Evolutionary conservation across 2,329 filamentous ascomycete genomes (phyloP).

Genomic region (Paraconiothyrium sp.): DNA sequence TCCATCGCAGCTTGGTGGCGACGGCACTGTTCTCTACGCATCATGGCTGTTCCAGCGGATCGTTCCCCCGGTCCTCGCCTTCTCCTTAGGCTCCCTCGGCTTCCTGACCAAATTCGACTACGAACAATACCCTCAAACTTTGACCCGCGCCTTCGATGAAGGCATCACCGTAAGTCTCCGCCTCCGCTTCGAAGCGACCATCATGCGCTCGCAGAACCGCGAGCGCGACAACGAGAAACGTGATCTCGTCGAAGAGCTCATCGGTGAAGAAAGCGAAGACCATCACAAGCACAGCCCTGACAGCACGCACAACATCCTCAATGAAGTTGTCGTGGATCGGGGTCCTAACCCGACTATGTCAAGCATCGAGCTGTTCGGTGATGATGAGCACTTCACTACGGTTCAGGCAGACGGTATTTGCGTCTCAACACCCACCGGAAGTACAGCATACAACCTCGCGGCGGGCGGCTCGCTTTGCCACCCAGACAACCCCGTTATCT

Average conservation of each 20-base stretch:
- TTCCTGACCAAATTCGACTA: slow-evolving; percentile 98
- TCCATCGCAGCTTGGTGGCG: slow-evolving; percentile 74
- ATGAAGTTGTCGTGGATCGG: slow-evolving; percentile 95
- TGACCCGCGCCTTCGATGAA: slow-evolving; percentile 77
- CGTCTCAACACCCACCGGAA: slow-evolving; percentile 92
- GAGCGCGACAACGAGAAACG: slow-evolving; percentile 48
- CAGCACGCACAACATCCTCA: slow-evolving; percentile 87
- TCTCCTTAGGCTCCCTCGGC: slow-evolving; percentile 88
- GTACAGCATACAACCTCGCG: slow-evolving; percentile 93
- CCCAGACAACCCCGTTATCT: slow-evolving; percentile 94
- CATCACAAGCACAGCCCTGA: slow-evolving; percentile 86
- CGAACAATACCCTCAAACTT: slow-evolving; percentile 72
- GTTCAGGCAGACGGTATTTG: slow-evolving; percentile 93
- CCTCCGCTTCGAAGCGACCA: slow-evolving; percentile 88
- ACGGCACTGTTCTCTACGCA: slow-evolving; percentile 96
- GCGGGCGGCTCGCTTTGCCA: slow-evolving; percentile 96
- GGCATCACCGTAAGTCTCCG: slow-evolving; percentile 90
- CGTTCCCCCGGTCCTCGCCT: slow-evolving; percentile 91
- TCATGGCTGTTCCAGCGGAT: slow-evolving; percentile 97
- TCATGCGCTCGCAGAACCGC: slow-evolving; percentile 78
- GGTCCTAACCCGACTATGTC: slow-evolving; percentile 96
- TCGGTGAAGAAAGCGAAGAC: slow-evolving; percentile 85
- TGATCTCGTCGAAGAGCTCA: slow-evolving; percentile 82
- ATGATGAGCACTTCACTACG: slow-evolving; percentile 94
- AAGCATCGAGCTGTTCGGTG: slow-evolving; percentile 88